Conservation (phyloP, 192 early-diverging fungal genomes). For the Coemansia sp. region DNA sequence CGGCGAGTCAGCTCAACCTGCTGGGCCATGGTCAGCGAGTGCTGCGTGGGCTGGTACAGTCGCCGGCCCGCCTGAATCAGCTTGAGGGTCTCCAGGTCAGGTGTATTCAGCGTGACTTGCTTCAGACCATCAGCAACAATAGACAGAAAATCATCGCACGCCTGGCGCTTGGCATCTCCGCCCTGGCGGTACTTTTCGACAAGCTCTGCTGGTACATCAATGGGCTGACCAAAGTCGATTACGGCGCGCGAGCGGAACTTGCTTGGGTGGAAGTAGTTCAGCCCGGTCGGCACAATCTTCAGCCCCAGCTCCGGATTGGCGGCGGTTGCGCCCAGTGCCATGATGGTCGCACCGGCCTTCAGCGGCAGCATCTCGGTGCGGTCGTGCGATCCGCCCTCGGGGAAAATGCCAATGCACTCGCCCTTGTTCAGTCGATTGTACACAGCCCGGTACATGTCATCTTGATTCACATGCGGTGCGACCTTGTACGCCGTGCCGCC, state of each 20-base stretch:
- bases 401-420: conserved; percentile 93
- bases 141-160: conserved; percentile 77
- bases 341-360: conserved; percentile 83
- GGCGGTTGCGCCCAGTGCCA: conserved; percentile 88
- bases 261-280: conserved; percentile 96
- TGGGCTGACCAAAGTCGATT: conserved; percentile 92
- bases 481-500: conserved; percentile 66
- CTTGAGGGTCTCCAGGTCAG: conserved; percentile 83
- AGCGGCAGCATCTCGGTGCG: conserved; percentile 93
- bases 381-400: conserved; percentile 98
- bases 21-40: conserved; percentile 80
- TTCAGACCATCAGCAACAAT: conserved; percentile 76
- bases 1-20: conserved; percentile 87
- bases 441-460: conserved; percentile 81
- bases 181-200: conserved; percentile 83
- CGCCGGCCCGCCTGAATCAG: conserved; percentile 91
- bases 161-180: conserved; percentile 78
- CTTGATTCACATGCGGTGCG: conserved; percentile 87
- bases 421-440: conserved; percentile 70
- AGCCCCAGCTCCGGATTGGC: conserved; percentile 81
- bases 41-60: conserved; percentile 84
- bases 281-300: conserved; percentile 88
- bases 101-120: conserved; percentile 88
- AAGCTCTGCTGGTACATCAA: conserved; percentile 72
- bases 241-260: conserved; percentile 97